Evolutionary conservation across 1,284 basidiomycete genomes (phyloP).

Genomic region (Xanthoconium separans): DNA sequence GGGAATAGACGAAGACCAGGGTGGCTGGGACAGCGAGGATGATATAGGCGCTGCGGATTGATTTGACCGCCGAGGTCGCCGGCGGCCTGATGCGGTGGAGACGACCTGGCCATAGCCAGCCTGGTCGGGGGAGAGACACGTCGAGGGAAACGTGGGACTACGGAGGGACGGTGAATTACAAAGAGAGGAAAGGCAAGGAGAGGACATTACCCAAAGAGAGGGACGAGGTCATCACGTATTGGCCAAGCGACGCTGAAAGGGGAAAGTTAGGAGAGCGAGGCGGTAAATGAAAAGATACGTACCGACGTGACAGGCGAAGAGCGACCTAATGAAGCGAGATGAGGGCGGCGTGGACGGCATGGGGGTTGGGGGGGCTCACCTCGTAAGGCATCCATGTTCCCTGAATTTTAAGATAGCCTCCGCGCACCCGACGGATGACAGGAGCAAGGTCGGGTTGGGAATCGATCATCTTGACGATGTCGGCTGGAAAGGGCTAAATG

Average conservation of each 20-base stretch:
- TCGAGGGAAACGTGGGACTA: constrained; percentile 71
- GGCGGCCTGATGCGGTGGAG: constrained; percentile 56
- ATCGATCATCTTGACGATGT: constrained; percentile 88
- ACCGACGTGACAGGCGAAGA: constrained; percentile 73
- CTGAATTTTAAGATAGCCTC: constrained; percentile 86
- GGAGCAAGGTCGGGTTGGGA: constrained; percentile 81
- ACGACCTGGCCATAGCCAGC: constrained; percentile 80
- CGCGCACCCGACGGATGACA: constrained; percentile 76
- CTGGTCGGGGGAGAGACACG: constrained; percentile 78
- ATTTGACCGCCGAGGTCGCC: constrained; percentile 54
- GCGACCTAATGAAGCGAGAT: constrained; percentile 52
- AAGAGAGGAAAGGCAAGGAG: neutral
- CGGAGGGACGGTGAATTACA: constrained; percentile 16
- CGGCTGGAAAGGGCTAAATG: constrained; percentile 49
- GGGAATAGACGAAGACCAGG: constrained; percentile 30
- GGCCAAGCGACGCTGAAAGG: constrained; percentile 75
- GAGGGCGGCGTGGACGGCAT: constrained; percentile 15
- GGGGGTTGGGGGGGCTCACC: constrained; percentile 38
- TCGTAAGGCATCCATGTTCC: constrained; percentile 90
- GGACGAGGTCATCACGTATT: constrained; percentile 81
- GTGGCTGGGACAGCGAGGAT: constrained; percentile 24
- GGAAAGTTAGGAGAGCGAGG: constrained; percentile 19
- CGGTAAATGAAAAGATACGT: constrained; percentile 27
- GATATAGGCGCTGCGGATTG: constrained; percentile 28
- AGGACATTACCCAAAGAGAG: constrained; percentile 70